Evolutionary conservation across 768 basidiomycete genomes (phyloP), one percentile per base, ranked within the genome.

Genomic region (Trametes villosa): DNA sequence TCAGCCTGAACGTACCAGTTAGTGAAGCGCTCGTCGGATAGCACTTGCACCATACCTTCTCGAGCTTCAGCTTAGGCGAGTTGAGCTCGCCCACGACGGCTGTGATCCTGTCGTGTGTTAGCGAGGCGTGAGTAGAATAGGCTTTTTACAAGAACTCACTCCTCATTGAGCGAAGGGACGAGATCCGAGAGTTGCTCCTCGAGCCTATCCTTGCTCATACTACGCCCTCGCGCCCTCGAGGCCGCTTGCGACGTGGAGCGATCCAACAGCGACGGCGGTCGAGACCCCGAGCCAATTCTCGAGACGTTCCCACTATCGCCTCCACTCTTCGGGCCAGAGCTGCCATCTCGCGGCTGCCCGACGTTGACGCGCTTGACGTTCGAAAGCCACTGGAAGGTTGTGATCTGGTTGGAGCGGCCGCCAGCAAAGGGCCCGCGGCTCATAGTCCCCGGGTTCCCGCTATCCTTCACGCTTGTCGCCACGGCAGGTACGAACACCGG

Each of bases 51-150:
- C 74, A 13, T 55, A 89, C 92, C 81, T 92, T 94, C 70, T 96
- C 95, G 12, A 96, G 84, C 62, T 88, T 91, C 68, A 94, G 85
- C 69, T 90, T 91, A 9, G 84, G 83, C 0, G 84, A 77, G 9
- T 81, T 74, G 24, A 94, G 80, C 65, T 83, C 86, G 7, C 80
- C 85, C 31, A 91, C 76, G 9, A 91, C 92, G 9, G 84, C 81
- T 1, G 88, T 90, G 62, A 94, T 86, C 72, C 91, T 93, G 59
- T 1, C 26, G n/a, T 27, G 5, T 0, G 40, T 31, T n/a, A 33
- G 50, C 8, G 29, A 64, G 22, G 68, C 54, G 20, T 34, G 27
- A 30, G 31, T 26, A 2, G n/a, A 44, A 41, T 31, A 40, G 15
- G 26, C 36, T 22, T 3, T 18, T 36, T 36, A 36, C 4, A 12